phyloP scores from a whole-genome alignment of 345 rosid species.

The Pseudoturritis turrita region DNA sequence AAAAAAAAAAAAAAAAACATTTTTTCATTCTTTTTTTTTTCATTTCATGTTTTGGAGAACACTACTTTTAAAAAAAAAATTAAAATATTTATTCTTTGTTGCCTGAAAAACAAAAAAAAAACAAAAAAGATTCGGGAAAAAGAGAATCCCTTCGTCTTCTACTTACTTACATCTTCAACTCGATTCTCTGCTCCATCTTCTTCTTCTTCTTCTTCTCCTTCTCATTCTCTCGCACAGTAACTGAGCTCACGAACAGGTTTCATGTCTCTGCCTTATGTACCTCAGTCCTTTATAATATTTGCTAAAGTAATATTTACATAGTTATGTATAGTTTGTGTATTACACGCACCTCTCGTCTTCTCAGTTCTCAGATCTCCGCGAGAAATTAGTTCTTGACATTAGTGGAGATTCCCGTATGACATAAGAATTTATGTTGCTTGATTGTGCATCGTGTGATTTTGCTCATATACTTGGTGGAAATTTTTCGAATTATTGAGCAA shows the following conservation, averaged over 20 bases:
- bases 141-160: background rate
- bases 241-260: constrained; percentile 19
- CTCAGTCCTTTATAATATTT: background rate
- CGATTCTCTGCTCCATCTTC: constrained; percentile 9
- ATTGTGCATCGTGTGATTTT: background rate
- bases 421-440: background rate
- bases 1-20: too few relatives aligned
- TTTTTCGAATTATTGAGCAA: too few relatives aligned
- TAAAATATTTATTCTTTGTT: background rate
- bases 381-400: background rate
- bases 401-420: background rate
- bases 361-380: constrained; percentile 2
- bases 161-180: background rate
- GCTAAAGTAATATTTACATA: background rate
- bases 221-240: background rate
- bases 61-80: constrained; percentile 10
- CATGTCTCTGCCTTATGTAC: background rate
- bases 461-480: too few relatives aligned
- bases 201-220: background rate
- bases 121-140: background rate
- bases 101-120: background rate
- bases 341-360: background rate
- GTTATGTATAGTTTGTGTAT: background rate
- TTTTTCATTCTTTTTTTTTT: too few relatives aligned
- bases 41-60: background rate